Evolutionary conservation across 805 yeast species (phyloP), one percentile per base, ranked within the genome.

Genomic region (Pichia membranifaciens): DNA sequence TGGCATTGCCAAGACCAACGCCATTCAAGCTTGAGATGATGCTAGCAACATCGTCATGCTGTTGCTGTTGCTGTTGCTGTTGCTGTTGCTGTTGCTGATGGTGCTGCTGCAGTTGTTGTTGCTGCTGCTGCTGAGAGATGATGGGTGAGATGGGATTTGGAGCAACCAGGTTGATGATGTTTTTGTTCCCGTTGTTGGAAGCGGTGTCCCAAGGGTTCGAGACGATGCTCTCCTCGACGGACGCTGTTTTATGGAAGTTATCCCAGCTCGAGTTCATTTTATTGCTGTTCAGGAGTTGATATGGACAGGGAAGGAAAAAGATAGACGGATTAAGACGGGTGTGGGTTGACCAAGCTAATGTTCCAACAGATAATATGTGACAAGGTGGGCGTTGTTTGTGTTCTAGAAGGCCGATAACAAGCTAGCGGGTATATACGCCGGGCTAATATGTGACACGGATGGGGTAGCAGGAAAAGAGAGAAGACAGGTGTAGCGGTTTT

Each of bases 21-120:
- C 58, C 60, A 44, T 58, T 56, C 42, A 65, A 48, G 20, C 65
- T 54, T 1, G 69, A 64, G 41, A 65, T 64, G 35, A 65, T 59
- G 42, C 65, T 61, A 32, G 61, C 64, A 39, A 64, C 67, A 29
- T 65, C 68, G 22, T 61, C 54, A 2, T 38, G 42, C 36, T 41
- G 43, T 31, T 40, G 40, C 9, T 37, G 40, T 6, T 20, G 22
- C 22, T 16, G 39, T 15, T 7, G 8, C 8, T 7, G 37, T 18
- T 20, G 22, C n/a, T 16, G 29, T n/a, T n/a, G n/a, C n/a, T n/a
- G n/a, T n/a, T n/a, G n/a, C n/a, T n/a, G n/a, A 2, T 38, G 42
- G 35, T 41, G 43, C 20, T 40, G 40, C 9, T 37, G 40, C 15
- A 15, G 22, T 16, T 16, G 39, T 15, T 47, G 48, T 31, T 43